Conservation (phyloP, 2,329 filamentous ascomycete genomes). For the Talaromyces sp. region DNA sequence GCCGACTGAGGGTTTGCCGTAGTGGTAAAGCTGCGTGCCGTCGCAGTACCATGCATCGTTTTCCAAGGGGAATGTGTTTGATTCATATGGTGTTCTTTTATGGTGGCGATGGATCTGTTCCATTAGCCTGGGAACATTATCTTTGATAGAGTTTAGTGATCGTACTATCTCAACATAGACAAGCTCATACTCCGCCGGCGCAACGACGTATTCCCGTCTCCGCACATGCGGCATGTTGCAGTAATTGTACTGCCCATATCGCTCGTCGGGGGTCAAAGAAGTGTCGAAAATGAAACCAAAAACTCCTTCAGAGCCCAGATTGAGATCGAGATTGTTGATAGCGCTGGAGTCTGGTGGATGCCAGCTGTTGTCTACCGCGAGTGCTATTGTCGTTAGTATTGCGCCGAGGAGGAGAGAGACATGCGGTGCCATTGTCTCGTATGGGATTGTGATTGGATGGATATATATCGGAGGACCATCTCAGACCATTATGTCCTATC, state of each 20-base stretch:
- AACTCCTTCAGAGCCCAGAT: conserved; percentile 59
- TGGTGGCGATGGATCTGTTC: conserved; percentile 74
- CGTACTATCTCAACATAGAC: conserved; percentile 73
- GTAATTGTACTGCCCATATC: conserved; percentile 71
- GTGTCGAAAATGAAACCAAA: conserved; percentile 74
- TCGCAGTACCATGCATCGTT: conserved; percentile 70
- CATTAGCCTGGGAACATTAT: background rate
- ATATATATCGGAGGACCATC: background rate
- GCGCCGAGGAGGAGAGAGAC: background rate
- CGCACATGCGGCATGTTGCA: conserved; percentile 90
- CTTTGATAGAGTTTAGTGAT: conserved; percentile 20
- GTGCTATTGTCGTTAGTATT: background rate
- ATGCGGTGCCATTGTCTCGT: background rate
- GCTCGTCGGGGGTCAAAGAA: conserved; percentile 56
- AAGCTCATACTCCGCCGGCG: conserved; percentile 59
- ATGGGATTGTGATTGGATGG: background rate
- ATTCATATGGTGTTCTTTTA: conserved; percentile 77
- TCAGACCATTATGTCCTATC: background rate
- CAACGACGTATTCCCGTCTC: conserved; percentile 60
- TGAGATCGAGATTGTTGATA: conserved; percentile 63
- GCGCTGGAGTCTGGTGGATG: conserved; percentile 53
- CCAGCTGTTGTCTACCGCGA: conserved; percentile 53
- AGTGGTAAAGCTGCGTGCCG: conserved; percentile 68
- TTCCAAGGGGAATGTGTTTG: conserved; percentile 74
- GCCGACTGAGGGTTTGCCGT: conserved; percentile 55